Conservation (phyloP, 1,139 yeast genomes). For the Meyerozyma smithsonii region DNA sequence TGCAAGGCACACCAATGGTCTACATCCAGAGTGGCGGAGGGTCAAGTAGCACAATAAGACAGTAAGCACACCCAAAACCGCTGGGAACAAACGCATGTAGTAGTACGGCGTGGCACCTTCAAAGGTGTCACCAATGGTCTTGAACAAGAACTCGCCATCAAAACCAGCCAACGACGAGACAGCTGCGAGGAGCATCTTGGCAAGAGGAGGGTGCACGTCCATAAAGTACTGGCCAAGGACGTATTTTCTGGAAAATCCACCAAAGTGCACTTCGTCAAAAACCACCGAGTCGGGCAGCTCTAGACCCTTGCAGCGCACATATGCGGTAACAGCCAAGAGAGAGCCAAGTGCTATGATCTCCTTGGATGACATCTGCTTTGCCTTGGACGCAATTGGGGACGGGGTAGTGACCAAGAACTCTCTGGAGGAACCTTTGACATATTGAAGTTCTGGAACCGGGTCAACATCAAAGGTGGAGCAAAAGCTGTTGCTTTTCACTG, state of each 20-base stretch:
- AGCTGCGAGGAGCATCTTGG: slow-evolving; percentile 78
- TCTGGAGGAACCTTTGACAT: slow-evolving; percentile 22
- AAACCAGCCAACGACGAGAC: slow-evolving; percentile 71
- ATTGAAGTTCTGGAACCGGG: slow-evolving; percentile 25
- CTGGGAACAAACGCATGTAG: slow-evolving; percentile 84
- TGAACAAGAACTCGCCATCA: slow-evolving; percentile 70
- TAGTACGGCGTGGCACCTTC: slow-evolving; percentile 66
- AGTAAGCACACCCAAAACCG: slow-evolving; percentile 76
- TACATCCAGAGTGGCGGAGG: slow-evolving; percentile 79
- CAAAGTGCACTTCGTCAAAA: slow-evolving; percentile 35
- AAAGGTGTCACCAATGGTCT: slow-evolving; percentile 61
- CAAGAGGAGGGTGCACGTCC: slow-evolving; percentile 62
- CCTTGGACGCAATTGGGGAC: slow-evolving; percentile 14
- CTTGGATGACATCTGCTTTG: slow-evolving; percentile 18
- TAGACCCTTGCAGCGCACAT: slow-evolving; percentile 33
- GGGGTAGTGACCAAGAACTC: slow-evolving; percentile 27
- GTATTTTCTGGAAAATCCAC: slow-evolving; percentile 41
- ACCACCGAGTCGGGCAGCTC: slow-evolving; percentile 30
- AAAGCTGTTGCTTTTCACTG: slow-evolving; percentile 8
- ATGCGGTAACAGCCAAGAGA: slow-evolving; percentile 50
- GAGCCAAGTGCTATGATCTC: slow-evolving; percentile 36
- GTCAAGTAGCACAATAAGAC: slow-evolving; percentile 75
- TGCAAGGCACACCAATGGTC: slow-evolving; percentile 66
- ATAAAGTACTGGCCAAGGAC: slow-evolving; percentile 55
- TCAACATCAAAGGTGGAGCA: slow-evolving; percentile 17